Percentiles rank a stretch among this genome's conserved stretches.
Evolutionary conservation across 2,329 filamentous ascomycete genomes (phyloP).

Genomic region (Zelopaecilomyces penicillatus): DNA sequence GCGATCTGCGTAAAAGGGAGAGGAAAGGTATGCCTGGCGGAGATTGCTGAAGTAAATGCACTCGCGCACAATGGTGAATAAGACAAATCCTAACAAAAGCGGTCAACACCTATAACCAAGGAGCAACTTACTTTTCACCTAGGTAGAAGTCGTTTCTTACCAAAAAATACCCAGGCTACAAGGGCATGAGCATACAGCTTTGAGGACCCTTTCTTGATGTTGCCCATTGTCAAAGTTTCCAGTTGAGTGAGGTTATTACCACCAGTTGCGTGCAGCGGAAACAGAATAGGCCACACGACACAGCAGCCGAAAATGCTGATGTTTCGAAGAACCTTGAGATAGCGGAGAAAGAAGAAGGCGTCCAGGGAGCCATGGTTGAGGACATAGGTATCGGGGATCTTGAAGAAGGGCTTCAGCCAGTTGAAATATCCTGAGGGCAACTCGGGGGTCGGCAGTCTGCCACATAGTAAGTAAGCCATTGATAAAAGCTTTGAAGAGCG

Average conservation of each 20-base stretch:
- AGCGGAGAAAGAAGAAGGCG: slow-evolving; percentile 83
- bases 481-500: not conserved
- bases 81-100: slow-evolving; percentile 61
- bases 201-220: slow-evolving; percentile 53
- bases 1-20: slow-evolving; percentile 73
- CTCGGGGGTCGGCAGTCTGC: slow-evolving; percentile 49
- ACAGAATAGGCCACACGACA: slow-evolving; percentile 82
- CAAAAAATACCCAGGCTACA: slow-evolving; percentile 69
- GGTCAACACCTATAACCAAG: not conserved
- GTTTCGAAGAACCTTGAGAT: slow-evolving; percentile 57
- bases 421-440: slow-evolving; percentile 55
- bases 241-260: slow-evolving; percentile 57
- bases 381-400: slow-evolving; percentile 65
- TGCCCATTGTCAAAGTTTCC: slow-evolving; percentile 70
- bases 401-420: slow-evolving; percentile 61
- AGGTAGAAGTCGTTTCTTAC: slow-evolving; percentile 12
- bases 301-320: slow-evolving; percentile 76
- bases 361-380: slow-evolving; percentile 90
- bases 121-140: too few relatives aligned
- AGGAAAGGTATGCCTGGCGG: slow-evolving; percentile 83
- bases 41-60: slow-evolving; percentile 88
- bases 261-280: slow-evolving; percentile 80
- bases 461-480: not conserved
- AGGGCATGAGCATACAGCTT: slow-evolving; percentile 77
- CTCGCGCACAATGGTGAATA: slow-evolving; percentile 82